Percentiles rank a stretch among this genome's conserved stretches.
These are phyloP conservation scores for Salix exigua DNA, from an alignment of 345 rosid species.

Conservation along the genomic window DNA sequence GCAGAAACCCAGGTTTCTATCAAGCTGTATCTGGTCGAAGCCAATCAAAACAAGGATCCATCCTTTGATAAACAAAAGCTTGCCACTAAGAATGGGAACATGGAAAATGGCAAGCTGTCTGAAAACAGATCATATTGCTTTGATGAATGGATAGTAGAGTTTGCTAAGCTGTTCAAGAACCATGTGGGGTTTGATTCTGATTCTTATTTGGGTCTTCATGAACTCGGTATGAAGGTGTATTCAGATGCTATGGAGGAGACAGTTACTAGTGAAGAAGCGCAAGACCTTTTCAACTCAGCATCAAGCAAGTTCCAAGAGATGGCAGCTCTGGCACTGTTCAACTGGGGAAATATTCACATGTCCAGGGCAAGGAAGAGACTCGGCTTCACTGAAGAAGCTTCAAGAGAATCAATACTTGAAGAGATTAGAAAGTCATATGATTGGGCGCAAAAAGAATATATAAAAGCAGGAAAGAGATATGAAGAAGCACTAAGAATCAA, in stretches of 20 bases:
- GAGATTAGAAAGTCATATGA: slow-evolving; percentile 56
- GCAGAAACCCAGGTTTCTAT: slow-evolving; percentile 43
- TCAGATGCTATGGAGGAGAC: slow-evolving; percentile 92
- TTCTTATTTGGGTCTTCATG: slow-evolving; percentile 66
- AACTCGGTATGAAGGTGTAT: slow-evolving; percentile 73
- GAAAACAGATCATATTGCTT: slow-evolving; percentile 38
- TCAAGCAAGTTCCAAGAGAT: slow-evolving; percentile 82
- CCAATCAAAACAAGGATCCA: slow-evolving; percentile 55
- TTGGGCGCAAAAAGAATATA: slow-evolving; percentile 52
- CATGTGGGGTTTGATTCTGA: slow-evolving; percentile 70
- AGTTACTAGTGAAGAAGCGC: slow-evolving; percentile 84
- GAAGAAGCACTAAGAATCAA: slow-evolving; percentile 77
- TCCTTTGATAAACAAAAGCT: slow-evolving; percentile 27
- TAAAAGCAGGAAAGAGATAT: slow-evolving; percentile 54
- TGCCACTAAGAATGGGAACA: slow-evolving; percentile 28
- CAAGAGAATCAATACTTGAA: slow-evolving; percentile 49
- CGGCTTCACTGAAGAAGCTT: slow-evolving; percentile 48
- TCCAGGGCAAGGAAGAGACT: slow-evolving; percentile 72
- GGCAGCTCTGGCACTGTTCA: slow-evolving; percentile 81
- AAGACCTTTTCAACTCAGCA: slow-evolving; percentile 57
- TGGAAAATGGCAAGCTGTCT: slow-evolving; percentile 24
- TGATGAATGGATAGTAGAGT: slow-evolving; percentile 82
- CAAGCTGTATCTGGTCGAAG: slow-evolving; percentile 64
- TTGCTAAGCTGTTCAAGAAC: slow-evolving; percentile 74
- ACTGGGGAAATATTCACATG: slow-evolving; percentile 87